phyloP scores from a whole-genome alignment of 2,329 filamentous ascomycete genomes.

The Clonostachys byssicola region DNA sequence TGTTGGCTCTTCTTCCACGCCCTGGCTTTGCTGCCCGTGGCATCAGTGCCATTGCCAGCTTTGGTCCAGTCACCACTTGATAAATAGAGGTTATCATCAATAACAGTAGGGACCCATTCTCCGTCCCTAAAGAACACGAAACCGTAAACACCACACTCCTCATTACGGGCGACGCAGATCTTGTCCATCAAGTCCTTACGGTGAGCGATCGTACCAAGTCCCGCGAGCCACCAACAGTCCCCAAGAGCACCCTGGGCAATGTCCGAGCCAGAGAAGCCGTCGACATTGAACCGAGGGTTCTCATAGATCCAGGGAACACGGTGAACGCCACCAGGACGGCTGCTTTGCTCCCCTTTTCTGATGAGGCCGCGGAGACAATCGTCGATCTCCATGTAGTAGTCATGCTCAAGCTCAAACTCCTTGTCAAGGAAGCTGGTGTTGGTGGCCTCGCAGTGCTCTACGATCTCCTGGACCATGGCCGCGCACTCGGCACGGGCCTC shows the following conservation, averaged over 20 bases:
- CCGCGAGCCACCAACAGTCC: constrained; percentile 72
- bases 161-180: constrained; percentile 63
- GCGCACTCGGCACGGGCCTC: constrained; percentile 31
- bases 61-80: constrained; percentile 32
- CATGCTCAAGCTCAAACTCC: constrained; percentile 36
- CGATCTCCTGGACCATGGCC: constrained; percentile 29
- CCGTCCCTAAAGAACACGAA: constrained; percentile 70
- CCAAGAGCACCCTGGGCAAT: constrained; percentile 46
- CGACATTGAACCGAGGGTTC: constrained; percentile 30
- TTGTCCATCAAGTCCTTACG: constrained; percentile 60
- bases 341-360: neutral
- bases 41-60: constrained; percentile 23
- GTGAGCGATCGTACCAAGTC: constrained; percentile 64
- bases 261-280: constrained; percentile 31
- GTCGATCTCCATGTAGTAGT: constrained; percentile 24
- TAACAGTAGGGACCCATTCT: constrained; percentile 67
- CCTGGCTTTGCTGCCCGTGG: constrained; percentile 47
- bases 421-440: constrained; percentile 40
- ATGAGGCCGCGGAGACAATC: constrained; percentile 17
- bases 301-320: constrained; percentile 38
- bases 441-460: constrained; percentile 34
- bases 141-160: constrained; percentile 67
- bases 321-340: constrained; percentile 30
- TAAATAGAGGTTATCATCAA: constrained; percentile 60
- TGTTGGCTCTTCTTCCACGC: constrained; percentile 60